Evolutionary conservation across 2,329 filamentous ascomycete species (phyloP).

Genomic region (Fusarium nisikadoi): DNA sequence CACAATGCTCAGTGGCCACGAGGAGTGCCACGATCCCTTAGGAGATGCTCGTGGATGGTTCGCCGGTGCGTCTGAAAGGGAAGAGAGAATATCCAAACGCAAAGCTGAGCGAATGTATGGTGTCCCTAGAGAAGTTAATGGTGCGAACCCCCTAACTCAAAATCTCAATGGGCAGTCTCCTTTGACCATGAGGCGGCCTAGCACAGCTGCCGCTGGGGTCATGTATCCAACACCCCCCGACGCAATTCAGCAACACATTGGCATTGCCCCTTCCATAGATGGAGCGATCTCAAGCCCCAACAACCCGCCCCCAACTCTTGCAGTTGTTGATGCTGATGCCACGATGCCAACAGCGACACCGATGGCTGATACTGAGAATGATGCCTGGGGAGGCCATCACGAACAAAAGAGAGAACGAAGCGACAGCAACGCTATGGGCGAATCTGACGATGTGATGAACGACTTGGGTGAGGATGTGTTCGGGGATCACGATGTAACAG

Average conservation of each 20-base stretch:
- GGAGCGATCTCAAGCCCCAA: conserved; percentile 66
- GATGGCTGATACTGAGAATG: conserved; percentile 40
- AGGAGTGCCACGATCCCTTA: conserved; percentile 61
- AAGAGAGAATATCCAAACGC: conserved; percentile 59
- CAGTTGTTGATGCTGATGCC: conserved; percentile 47
- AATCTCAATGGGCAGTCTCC: conserved; percentile 63
- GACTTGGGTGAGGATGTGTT: conserved; percentile 77
- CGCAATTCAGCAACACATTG: conserved; percentile 64
- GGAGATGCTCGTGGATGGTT: conserved; percentile 62
- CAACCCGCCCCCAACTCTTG: conserved; percentile 51
- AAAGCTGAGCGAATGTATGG: conserved; percentile 61
- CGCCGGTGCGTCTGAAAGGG: conserved; percentile 55
- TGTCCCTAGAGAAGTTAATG: conserved; percentile 55
- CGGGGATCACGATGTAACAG: conserved; percentile 78
- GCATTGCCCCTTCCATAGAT: conserved; percentile 67
- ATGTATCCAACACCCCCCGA: conserved; percentile 81
- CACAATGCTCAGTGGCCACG: conserved; percentile 49
- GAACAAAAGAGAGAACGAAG: conserved; percentile 60
- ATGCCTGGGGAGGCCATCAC: conserved; percentile 49
- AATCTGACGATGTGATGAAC: conserved; percentile 71
- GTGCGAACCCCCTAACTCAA: conserved; percentile 55
- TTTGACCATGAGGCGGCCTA: conserved; percentile 60
- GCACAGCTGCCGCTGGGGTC: conserved; percentile 59
- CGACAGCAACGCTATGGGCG: conserved; percentile 56
- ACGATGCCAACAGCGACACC: conserved; percentile 34